Conservation (phyloP, 140 eudicot genomes). For the Cichorium intybus region DNA sequence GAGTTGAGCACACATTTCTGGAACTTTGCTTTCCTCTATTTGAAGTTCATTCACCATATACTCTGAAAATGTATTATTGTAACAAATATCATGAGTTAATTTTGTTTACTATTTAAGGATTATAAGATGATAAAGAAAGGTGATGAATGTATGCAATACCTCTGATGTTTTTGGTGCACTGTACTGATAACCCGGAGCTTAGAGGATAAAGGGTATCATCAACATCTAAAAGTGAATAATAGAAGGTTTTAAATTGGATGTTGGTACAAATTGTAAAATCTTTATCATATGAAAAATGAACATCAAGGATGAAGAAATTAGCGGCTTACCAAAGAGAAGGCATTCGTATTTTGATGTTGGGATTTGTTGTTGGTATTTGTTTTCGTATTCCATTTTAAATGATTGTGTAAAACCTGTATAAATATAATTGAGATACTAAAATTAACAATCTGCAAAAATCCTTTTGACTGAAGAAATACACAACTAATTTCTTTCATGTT, state of each 20-base stretch:
- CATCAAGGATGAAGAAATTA: background rate
- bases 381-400: conserved; percentile 51
- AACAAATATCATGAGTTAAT: background rate
- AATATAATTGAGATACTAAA: background rate
- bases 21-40: conserved; percentile 63
- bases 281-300: background rate
- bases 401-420: background rate
- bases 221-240: conserved; percentile 58
- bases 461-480: background rate
- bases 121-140: background rate
- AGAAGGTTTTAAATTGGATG: background rate
- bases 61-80: conserved; percentile 35
- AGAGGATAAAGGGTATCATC: conserved; percentile 93
- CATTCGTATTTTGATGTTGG: conserved; percentile 64
- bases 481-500: background rate
- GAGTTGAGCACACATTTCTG: conserved; percentile 56
- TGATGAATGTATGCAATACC: conserved; percentile 35
- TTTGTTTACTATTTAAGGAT: background rate
- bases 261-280: background rate
- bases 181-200: conserved; percentile 66
- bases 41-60: conserved; percentile 71
- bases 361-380: conserved; percentile 23
- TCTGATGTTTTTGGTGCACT: conserved; percentile 72
- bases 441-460: background rate
- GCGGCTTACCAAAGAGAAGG: conserved; percentile 73